These are phyloP conservation scores for Suillus tomentosus DNA, from an alignment of 768 basidiomycete species.

Conservation along the genomic window DNA sequence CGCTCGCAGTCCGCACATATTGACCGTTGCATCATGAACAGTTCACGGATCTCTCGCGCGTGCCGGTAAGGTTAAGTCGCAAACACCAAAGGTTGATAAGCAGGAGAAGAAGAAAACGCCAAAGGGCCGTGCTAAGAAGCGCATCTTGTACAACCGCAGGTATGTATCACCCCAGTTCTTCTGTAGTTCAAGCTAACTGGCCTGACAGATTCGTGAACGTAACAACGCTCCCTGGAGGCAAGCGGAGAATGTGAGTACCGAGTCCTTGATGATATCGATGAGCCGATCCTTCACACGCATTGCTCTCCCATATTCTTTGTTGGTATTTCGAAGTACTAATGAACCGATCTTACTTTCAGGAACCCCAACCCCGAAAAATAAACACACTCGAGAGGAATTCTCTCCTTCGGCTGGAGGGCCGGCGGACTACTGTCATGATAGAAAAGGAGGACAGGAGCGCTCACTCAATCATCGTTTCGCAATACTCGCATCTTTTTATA, in stretches of 20 bases:
- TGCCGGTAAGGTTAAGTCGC: constrained; percentile 99
- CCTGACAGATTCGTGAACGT: constrained; percentile 84
- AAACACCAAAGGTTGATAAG: constrained; percentile 96
- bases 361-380: constrained; percentile 35
- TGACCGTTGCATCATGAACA: constrained; percentile 30
- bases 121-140: constrained; percentile 98
- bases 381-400: constrained; percentile 13
- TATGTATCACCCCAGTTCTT: constrained; percentile 41
- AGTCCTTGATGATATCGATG: constrained; percentile 72
- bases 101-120: constrained; percentile 99
- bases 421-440: constrained; percentile 18
- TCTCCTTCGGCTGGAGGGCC: constrained; percentile 16
- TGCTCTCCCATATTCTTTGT: constrained; percentile 80
- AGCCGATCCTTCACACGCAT: constrained; percentile 67
- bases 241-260: constrained; percentile 91
- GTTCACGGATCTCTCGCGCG: constrained; percentile 99
- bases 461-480: constrained; percentile 14
- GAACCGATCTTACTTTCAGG: constrained; percentile 17
- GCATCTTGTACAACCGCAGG: constrained; percentile 91
- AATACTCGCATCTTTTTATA: constrained; percentile 16
- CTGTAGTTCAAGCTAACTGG: constrained; percentile 12
- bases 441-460: constrained; percentile 16
- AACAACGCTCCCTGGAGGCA: constrained; percentile 86
- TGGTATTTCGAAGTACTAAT: neutral
- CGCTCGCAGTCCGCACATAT: neutral